Evolutionary conservation across 2,329 filamentous ascomycete species (phyloP), one percentile per base, ranked within the genome.

Genomic region (Calonectria pseudoreteaudii): DNA sequence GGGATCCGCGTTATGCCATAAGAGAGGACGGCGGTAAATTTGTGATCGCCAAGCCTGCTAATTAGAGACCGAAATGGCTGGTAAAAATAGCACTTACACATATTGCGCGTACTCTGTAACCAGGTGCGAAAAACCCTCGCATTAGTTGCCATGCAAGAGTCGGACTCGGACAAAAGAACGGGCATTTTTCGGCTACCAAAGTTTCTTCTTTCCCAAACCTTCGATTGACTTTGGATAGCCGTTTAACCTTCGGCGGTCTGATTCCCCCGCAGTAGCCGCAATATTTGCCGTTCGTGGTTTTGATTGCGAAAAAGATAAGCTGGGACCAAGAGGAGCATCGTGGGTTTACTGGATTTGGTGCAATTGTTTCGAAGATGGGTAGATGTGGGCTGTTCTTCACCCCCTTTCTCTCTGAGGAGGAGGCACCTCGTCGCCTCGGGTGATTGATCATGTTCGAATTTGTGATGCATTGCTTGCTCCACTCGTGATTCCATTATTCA

Each of bases 31-130:
- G 44, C 9, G 9, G 44, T 41, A 26, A 36, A 62, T 28, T 11
- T 23, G 30, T 38, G 36, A 62, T 62, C 56, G 56, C 56, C 34
- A 62, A 38, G 36, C 13, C n/a, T 62, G 36, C 34, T 62, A 41
- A 62, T 47, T 23, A 47, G 4, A n/a, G 44, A 23, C 36, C 16
- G 16, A 60, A 23, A 62, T 62, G 34, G 38, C 23, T 7, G 36
- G 26, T 41, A 62, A 62, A 62, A 62, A 62, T 62, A 62, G 56
- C 56, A 62, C 56, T 62, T 41, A 41, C 16, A 62, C 26, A 28
- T 8, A 41, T 18, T 41, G 36, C 23, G 31, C 7, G 6, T 18
- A 28, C 14, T 41, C 23, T 1, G 13, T 20, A 20, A 18, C 26
- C 34, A 18, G 20, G n/a, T 28, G 36, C 56, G 34, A 41, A 62